Conservation (phyloP, 148 eudicot species). For the Fagopyrum homotropicum region DNA sequence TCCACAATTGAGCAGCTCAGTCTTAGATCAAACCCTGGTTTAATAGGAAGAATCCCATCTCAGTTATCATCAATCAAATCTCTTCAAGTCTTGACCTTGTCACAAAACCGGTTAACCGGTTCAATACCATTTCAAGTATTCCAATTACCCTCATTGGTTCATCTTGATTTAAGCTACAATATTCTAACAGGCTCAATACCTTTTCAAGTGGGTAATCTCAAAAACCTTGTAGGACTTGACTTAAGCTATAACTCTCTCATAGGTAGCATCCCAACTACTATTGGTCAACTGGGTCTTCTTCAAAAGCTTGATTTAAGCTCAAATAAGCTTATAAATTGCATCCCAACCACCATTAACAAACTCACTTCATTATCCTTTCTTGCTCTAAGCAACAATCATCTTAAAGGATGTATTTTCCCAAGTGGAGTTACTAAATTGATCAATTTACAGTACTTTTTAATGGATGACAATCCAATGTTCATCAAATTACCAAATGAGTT, state of each 20-base stretch:
- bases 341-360: conserved; percentile 37
- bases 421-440: conserved; percentile 31
- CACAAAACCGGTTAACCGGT: conserved; percentile 55
- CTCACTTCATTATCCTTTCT: conserved; percentile 44
- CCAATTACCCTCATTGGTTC: conserved; percentile 35
- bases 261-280: conserved; percentile 44
- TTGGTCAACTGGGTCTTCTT: conserved; percentile 54
- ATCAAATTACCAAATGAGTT: conserved; percentile 40
- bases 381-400: conserved; percentile 54
- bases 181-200: conserved; percentile 43
- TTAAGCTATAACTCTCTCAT: conserved; percentile 62
- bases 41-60: conserved; percentile 52
- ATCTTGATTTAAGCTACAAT: conserved; percentile 77
- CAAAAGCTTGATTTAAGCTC: conserved; percentile 78
- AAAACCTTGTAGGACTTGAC: conserved; percentile 58
- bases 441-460: conserved; percentile 53
- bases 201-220: conserved; percentile 36
- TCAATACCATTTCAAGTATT: conserved; percentile 39
- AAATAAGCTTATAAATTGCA: conserved; percentile 41
- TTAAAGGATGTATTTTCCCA: conserved; percentile 36
- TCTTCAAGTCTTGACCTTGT: conserved; percentile 66
- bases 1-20: conserved; percentile 67
- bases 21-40: conserved; percentile 54
- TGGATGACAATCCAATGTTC: conserved; percentile 71
- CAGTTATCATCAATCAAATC: conserved; percentile 45